Base-by-base conservation (phyloP, 2,329 filamentous ascomycete genomes). In the Fusarium sp. region DNA sequence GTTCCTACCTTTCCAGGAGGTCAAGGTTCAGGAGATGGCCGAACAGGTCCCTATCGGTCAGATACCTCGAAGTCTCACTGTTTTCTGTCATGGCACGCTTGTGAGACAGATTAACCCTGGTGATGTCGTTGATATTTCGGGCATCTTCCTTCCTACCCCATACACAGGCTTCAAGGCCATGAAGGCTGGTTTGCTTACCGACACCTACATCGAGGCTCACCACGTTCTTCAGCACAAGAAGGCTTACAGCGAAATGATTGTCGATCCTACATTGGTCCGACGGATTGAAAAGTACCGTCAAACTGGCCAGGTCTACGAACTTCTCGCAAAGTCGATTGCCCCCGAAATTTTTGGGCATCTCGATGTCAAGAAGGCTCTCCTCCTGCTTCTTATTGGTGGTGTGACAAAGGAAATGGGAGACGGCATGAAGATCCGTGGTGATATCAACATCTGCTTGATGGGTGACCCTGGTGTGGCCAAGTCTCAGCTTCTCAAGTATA, bases 81-180 rank as follows among this genome's bases (percentile, higher is more conserved):
- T 99, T 22, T 88, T 97, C 75, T 97, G 94, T 80, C 92, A 97
- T 76, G 96, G 96, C 64, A 92, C 89, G 64, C 86, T 97, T 14
- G 94, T 95, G 31, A 88, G 96, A 62, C 90, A 93, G 74, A 88
- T 98, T 76, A 98, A 93, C 77, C 96, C 96, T 4, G 96, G 96
- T 68, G 96, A 99, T 80, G 90, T 98, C 6, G 91, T 98, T 21
- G 96, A 99, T 77, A 89, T 98, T 72, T 93, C 93, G 6, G 96
- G 96, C 68, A 95, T 99, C 76, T 99, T 99, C 84, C 84, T 99
- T 31, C 97, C 96, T 1, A 98, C 94, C 0, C 96, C 96, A 1
- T 99, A 99, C 79, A 99, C 96, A n/a, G 96, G 96, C 43, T 99
- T 99, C 87, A 92, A 97, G 82, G 97, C 96, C 5, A 98, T 99